Base-by-base conservation (phyloP, 2,329 filamentous ascomycete genomes). In the Leptographium galeiforme region DNA sequence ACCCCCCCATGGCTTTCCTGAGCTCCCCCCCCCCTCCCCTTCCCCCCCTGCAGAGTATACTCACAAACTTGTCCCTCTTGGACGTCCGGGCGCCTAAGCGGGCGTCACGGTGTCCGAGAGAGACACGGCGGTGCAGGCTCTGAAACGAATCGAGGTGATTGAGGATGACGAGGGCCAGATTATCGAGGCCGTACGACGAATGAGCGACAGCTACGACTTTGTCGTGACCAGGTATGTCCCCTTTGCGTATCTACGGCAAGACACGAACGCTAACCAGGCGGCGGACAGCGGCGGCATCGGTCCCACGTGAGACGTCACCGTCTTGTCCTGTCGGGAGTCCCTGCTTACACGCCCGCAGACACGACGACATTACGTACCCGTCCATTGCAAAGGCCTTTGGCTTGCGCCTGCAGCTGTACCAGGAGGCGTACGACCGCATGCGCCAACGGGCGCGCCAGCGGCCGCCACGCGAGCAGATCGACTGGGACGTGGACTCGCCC, bases 331-430 rank as follows among this genome's bases (percentile, higher is more conserved):
- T 25, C 34, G 12, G 8, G 34, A 36, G 8, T 10, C 14, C 18
- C 14, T 48, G 32, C 12, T 33, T 36, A 13, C 16, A 10, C 34
- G 34, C 3, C 12, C 34, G 18, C 61, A 94, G 88, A 53, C 91
- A 97, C 72, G 93, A 98, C 68, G 93, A 98, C 66, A 97, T 97
- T 61, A 97, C 93, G 32, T 98, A 98, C 71, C 77, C 87, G 64
- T 91, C 89, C 41, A 94, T 98, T 66, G 90, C 88, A 58, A 89
- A 89, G 66, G 93, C 90, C 8, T 97, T 96, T 66, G 71, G 74
- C 45, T 74, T 96, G 8, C 79, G 83, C 14, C 73, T 97, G 18
- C 78, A 83, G 60, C 76, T 95, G 33, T 88, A 97, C 72, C 71
- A 87, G 45, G 79, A 81, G 55, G 84, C 90, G 0, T 86, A 85